Evolutionary conservation across 2,329 filamentous ascomycete species (phyloP), one percentile per base, ranked within the genome.

Genomic region (Alternaria sp.): DNA sequence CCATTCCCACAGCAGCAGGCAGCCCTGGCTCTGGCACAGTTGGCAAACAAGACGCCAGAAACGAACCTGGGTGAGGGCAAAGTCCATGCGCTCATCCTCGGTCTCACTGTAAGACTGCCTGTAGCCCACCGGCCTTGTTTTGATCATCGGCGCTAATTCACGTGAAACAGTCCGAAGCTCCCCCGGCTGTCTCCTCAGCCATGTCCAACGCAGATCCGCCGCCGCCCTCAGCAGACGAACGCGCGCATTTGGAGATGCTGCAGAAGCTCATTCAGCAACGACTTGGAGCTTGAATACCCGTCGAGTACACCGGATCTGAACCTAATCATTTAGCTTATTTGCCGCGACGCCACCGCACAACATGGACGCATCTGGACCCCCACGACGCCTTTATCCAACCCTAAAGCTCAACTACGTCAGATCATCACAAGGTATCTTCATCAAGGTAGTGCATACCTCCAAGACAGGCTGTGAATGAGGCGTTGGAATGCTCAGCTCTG

Each of bases 1-100:
- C 64, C 75, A 34, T 67, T 91, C 20, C 83, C 85, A 54, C 87
- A 91, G 75, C 85, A 90, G 72, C 89, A 91, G 72, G 85, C 88
- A 44, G 89, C 88, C 5, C 82, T 92, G 61, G 88, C 87, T 62
- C 82, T 93, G 32, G 82, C 85, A 45, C 84, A 86, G 63, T 80
- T 92, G 38, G 81, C 83, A 49, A 82, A 82, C 56, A 82, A 83
- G 65, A 81, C 84, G 63, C 78, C 79, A 54, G 82, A 84, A 25
- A 80, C 86, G 51, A 81, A 82, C 32, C 73, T 89, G 51, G 80
- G 73, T 59, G 71, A 74, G 46, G 76, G 84, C 59, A 81, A 81
- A 51, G 74, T 84, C 41, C 76, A 82, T 56, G 78, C 77, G 52
- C 83, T 92, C 59, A 82, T 89, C 54, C 82, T 86, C 62, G 83